A percentile compares a stretch with the other conserved stretches of the same genome.
These are phyloP conservation scores for Dioscorea zingiberensis DNA, from an alignment of 106 monocot species.

Conservation along the genomic window DNA sequence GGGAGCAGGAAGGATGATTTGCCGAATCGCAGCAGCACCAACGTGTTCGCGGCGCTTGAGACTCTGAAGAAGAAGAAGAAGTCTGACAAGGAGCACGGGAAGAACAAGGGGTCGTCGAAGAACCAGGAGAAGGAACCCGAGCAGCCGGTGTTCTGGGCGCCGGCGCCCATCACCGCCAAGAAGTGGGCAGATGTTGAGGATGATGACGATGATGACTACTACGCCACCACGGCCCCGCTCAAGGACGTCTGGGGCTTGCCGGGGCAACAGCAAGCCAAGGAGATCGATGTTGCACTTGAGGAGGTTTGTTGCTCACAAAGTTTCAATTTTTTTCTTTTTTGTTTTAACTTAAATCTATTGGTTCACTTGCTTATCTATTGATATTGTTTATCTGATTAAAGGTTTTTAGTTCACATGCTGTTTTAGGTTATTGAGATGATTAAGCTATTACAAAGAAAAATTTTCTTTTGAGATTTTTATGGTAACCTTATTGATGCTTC, in stretches of 20 bases:
- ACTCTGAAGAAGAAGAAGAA: conserved; percentile 19
- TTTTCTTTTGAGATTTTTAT: too few relatives aligned
- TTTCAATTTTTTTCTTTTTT: not conserved
- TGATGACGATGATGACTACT: conserved; percentile 34
- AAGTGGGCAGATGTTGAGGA: conserved; percentile 21
- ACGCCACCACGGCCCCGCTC: conserved; percentile 52
- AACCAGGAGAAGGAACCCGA: conserved; percentile 12
- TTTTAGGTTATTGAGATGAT: too few relatives aligned
- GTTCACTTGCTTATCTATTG: too few relatives aligned
- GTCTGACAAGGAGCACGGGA: conserved; percentile 5
- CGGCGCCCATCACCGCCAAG: conserved; percentile 4
- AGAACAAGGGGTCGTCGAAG: conserved; percentile 3
- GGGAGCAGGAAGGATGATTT: conserved; percentile 13
- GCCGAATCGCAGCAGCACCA: conserved; percentile 9
- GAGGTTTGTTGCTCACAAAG: conserved; percentile 15
- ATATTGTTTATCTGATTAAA: too few relatives aligned
- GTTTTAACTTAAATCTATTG: not conserved
- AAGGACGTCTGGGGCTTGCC: conserved; percentile 29
- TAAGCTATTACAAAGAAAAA: too few relatives aligned
- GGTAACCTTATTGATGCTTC: too few relatives aligned
- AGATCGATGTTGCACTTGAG: conserved; percentile 14
- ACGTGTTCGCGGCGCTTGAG: conserved; percentile 18
- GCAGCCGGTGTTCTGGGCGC: conserved; percentile 11
- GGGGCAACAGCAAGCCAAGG: conserved; percentile 12
- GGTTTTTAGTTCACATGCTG: too few relatives aligned